Evolutionary conservation across 495 filamentous ascomycete genomes (phyloP).

Genomic region (Lindgomyces ingoldianus): DNA sequence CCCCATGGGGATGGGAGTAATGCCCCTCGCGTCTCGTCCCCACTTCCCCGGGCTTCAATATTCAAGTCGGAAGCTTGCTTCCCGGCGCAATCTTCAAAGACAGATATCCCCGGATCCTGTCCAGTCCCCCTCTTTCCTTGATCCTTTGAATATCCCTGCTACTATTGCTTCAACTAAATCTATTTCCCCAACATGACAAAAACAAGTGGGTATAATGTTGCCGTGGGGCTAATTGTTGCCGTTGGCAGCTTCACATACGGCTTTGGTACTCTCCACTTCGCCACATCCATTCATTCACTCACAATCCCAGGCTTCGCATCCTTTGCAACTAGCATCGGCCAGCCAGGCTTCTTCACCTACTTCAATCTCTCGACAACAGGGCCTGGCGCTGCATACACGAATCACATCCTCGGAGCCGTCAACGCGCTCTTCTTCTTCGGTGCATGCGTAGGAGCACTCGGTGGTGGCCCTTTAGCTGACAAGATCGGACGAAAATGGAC

Average conservation of each 20-base stretch:
- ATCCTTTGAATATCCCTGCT: neutral
- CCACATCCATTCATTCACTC: neutral
- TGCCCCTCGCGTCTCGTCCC: neutral
- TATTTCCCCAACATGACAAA: slow-evolving; percentile 18
- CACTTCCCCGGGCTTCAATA: neutral
- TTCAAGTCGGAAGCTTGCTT: neutral
- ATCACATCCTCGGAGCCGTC: slow-evolving; percentile 39
- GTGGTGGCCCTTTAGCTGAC: slow-evolving; percentile 32
- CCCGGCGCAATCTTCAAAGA: neutral
- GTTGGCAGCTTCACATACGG: slow-evolving; percentile 40
- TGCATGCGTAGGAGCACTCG: slow-evolving; percentile 35
- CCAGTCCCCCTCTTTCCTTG: neutral
- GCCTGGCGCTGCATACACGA: slow-evolving; percentile 32
- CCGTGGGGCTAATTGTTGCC: slow-evolving; percentile 34
- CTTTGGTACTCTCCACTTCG: slow-evolving; percentile 24
- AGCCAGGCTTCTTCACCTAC: slow-evolving; percentile 38
- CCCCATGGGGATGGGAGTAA: neutral
- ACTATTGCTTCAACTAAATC: neutral
- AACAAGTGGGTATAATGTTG: slow-evolving; percentile 38
- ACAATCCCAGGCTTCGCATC: slow-evolving; percentile 28
- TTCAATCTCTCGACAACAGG: slow-evolving; percentile 35
- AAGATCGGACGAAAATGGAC: slow-evolving; percentile 33
- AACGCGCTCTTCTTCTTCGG: slow-evolving; percentile 41
- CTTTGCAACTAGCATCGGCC: slow-evolving; percentile 37
- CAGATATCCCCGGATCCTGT: neutral